phyloP scores from a whole-genome alignment of 1,284 basidiomycete species.

The Heterobasidion occidentale region DNA sequence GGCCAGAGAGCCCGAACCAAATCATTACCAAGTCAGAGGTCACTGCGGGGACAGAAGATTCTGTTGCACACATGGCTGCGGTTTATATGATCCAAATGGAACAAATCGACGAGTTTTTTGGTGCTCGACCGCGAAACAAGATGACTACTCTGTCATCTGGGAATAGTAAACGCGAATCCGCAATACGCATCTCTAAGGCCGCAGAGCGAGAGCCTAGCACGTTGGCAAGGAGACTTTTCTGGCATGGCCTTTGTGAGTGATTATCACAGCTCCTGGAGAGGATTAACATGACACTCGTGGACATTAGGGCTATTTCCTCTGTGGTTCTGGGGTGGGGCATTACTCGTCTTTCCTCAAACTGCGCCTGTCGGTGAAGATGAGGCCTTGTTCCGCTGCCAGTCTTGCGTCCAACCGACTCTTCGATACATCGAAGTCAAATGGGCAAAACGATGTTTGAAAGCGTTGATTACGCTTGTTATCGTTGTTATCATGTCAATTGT shows the following conservation, averaged over 20 bases:
- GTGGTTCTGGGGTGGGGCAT: background rate
- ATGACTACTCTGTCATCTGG: background rate
- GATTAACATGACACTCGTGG: background rate
- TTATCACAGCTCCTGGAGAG: background rate
- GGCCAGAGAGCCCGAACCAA: background rate
- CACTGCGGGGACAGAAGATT: background rate
- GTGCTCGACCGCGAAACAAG: background rate
- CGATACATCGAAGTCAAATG: background rate
- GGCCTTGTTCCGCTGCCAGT: background rate
- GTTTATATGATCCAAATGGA: background rate
- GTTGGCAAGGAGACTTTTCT: constrained; percentile 1
- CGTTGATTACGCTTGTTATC: background rate
- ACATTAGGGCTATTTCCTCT: background rate
- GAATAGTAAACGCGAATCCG: background rate
- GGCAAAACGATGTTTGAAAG: background rate
- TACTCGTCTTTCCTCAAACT: background rate
- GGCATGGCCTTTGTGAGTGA: background rate
- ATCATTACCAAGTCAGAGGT: background rate
- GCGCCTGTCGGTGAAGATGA: background rate
- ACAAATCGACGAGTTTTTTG: background rate
- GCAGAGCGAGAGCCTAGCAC: background rate
- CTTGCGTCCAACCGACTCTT: background rate
- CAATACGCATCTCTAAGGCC: background rate
- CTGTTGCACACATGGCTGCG: background rate
- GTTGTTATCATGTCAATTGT: too few species aligned